These are phyloP conservation scores for Exutisphaerella laricina DNA, from an alignment of 2,329 filamentous ascomycete genomes.

Conservation along the genomic window DNA sequence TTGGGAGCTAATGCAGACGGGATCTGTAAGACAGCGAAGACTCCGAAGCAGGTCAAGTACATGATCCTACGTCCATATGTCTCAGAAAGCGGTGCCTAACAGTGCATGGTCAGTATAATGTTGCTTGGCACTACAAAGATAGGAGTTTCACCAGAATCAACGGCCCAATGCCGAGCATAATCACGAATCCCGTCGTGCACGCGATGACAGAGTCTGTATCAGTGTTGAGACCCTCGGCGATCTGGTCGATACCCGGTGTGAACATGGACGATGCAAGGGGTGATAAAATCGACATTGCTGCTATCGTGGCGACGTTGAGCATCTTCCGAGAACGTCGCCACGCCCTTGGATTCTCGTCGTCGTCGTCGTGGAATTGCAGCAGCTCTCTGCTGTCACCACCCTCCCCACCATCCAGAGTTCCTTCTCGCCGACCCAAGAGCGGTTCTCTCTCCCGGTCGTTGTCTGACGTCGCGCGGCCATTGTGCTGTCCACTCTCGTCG, in stretches of 20 bases:
- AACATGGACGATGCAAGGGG: conserved; percentile 49
- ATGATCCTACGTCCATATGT: conserved; percentile 43
- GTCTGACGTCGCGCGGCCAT: neutral
- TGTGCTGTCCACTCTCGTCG: neutral
- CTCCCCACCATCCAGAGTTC: conserved; percentile 32
- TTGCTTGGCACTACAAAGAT: neutral
- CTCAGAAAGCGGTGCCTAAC: conserved; percentile 38
- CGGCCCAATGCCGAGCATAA: conserved; percentile 46
- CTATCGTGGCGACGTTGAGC: conserved; percentile 47
- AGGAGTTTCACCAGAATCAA: conserved; percentile 36
- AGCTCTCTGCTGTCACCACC: conserved; percentile 30
- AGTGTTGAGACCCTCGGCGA: conserved; percentile 43
- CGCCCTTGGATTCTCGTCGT: conserved; percentile 42
- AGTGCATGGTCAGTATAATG: neutral
- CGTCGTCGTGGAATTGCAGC: conserved; percentile 34
- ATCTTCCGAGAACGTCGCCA: conserved; percentile 44
- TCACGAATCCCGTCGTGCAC: conserved; percentile 47
- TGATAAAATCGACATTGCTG: conserved; percentile 46
- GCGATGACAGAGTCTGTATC: conserved; percentile 41
- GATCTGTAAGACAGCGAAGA: conserved; percentile 45
- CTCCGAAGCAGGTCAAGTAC: conserved; percentile 42
- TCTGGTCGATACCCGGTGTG: conserved; percentile 47
- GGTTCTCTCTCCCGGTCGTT: conserved; percentile 36
- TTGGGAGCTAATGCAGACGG: conserved; percentile 46
- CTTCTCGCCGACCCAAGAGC: conserved; percentile 32